Evolutionary conservation across 108 stramenopile genomes (phyloP), one percentile per base, ranked within the genome.

Genomic region (Nitzschia inconspicua): DNA sequence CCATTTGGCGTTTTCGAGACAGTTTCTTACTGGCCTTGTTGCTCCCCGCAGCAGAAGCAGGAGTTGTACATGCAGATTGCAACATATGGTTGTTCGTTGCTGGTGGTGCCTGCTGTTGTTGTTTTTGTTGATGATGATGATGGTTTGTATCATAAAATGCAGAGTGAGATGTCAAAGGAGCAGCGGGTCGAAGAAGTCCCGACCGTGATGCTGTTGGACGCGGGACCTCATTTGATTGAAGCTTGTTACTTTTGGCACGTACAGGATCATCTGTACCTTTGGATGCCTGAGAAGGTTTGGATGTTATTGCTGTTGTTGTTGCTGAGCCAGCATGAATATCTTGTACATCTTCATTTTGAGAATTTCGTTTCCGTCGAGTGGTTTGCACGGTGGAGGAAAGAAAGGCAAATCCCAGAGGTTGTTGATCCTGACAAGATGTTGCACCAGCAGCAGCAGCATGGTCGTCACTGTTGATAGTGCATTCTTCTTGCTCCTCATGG

Each of bases 1-100:
- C 76, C 76, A 77, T 66, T 70, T 70, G 65, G 3, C 68, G 60
- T 70, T 63, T 65, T 14, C 69, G 68, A 9, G 66, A 57, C 3
- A 55, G 53, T 30, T 55, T 46, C 26, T 58, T 68, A 18, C 26
- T 20, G 6, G 24, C 29, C 23, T 50, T 10, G 23, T 24, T 44
- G 55, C 37, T 31, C 3, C 19, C 4, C 44, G 34, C 41, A 42
- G 11, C 14, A 13, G 25, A 11, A 23, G 16, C 5, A 11, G 7
- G 6, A 6, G 55, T 7, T 40, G 4, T 9, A 6, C 8, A 8
- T 47, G 46, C 20, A 13, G 35, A 18, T 8, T 40, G 10, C 11
- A 19, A 4, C 35, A 37, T 4, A 11, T 26, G 6, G 7, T 30
- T 7, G 41, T 29, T 44, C 37, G 9, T 29, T n/a, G n/a, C 14